phyloP scores from a whole-genome alignment of 148 eudicot genomes.

The Limonium bicolor region DNA sequence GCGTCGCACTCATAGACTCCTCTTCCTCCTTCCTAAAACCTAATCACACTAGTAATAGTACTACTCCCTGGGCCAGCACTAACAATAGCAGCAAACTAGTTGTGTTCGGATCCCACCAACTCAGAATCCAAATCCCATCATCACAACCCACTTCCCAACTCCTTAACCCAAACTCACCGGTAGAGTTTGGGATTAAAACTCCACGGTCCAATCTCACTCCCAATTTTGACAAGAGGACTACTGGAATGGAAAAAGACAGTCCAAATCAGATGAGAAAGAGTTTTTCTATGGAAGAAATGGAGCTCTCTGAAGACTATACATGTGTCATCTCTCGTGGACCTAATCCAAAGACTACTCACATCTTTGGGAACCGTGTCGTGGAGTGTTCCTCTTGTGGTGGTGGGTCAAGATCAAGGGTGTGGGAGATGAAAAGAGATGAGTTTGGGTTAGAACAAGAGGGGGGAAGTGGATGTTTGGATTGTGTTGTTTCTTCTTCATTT shows the following conservation, averaged over 20 bases:
- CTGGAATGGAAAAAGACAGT: too few species aligned
- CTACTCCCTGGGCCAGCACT: too few species aligned
- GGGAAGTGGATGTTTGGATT: conserved; percentile 2
- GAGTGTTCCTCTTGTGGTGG: conserved; percentile 44
- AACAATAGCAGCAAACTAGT: conserved; percentile 34
- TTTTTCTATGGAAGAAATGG: conserved; percentile 53
- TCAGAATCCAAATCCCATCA: conserved; percentile 61
- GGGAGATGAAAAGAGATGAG: neutral
- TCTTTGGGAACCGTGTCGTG: conserved; percentile 65
- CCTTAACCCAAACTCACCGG: conserved; percentile 28
- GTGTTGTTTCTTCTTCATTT: too few species aligned
- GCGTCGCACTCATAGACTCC: conserved; percentile 59
- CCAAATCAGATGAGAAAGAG: conserved; percentile 3
- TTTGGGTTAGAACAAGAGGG: neutral
- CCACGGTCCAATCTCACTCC: conserved; percentile 16
- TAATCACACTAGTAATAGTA: too few species aligned
- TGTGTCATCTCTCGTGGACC: conserved; percentile 91
- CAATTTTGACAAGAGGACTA: too few species aligned
- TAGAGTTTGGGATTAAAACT: conserved; percentile 66
- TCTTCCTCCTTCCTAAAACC: too few species aligned
- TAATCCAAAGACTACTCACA: conserved; percentile 75
- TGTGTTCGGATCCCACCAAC: conserved; percentile 61
- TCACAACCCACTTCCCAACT: neutral
- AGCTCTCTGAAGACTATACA: conserved; percentile 84
- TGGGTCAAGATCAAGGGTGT: conserved; percentile 7